Conservation (phyloP, 2,329 filamentous ascomycete species). For the Aspergillus costaricaensis region DNA sequence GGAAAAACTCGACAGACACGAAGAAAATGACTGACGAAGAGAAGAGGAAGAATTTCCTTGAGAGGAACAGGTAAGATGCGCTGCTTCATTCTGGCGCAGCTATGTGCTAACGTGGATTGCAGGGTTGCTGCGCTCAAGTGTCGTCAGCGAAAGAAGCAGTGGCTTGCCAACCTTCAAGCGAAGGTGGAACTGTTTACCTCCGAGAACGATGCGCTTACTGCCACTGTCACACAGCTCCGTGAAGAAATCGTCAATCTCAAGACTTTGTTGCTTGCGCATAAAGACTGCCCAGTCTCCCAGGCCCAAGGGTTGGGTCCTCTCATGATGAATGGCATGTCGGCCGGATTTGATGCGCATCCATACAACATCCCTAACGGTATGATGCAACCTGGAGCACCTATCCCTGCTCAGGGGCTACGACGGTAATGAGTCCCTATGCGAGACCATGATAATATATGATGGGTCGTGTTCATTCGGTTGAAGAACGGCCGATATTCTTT, state of each 20-base stretch:
- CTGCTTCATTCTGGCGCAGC: no score
- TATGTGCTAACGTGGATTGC: slow-evolving; percentile 24
- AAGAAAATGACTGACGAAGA: slow-evolving; percentile 98
- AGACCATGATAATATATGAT: slow-evolving; percentile 12
- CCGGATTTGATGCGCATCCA: slow-evolving; percentile 45
- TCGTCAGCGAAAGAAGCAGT: slow-evolving; percentile 97
- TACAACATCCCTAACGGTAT: slow-evolving; percentile 46
- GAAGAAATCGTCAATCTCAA: slow-evolving; percentile 96
- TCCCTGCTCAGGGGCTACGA: slow-evolving; percentile 41
- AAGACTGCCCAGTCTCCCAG: slow-evolving; percentile 91
- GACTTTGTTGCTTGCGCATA: slow-evolving; percentile 87
- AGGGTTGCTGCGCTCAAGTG: slow-evolving; percentile 97
- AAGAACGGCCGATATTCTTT: neutral
- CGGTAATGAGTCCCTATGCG: slow-evolving; percentile 24
- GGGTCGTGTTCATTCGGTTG: slow-evolving; percentile 11
- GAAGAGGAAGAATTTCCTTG: slow-evolving; percentile 96
- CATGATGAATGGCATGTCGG: slow-evolving; percentile 44
- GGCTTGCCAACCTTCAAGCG: slow-evolving; percentile 89
- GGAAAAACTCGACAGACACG: slow-evolving; percentile 56
- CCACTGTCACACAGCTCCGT: slow-evolving; percentile 78
- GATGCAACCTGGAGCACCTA: slow-evolving; percentile 43
- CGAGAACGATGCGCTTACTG: slow-evolving; percentile 85
- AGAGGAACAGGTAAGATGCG: slow-evolving; percentile 79
- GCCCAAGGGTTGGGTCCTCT: slow-evolving; percentile 68
- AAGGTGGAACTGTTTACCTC: slow-evolving; percentile 92